Conservation (phyloP, 352 stramenopile genomes). For the Globisporangium polare region DNA sequence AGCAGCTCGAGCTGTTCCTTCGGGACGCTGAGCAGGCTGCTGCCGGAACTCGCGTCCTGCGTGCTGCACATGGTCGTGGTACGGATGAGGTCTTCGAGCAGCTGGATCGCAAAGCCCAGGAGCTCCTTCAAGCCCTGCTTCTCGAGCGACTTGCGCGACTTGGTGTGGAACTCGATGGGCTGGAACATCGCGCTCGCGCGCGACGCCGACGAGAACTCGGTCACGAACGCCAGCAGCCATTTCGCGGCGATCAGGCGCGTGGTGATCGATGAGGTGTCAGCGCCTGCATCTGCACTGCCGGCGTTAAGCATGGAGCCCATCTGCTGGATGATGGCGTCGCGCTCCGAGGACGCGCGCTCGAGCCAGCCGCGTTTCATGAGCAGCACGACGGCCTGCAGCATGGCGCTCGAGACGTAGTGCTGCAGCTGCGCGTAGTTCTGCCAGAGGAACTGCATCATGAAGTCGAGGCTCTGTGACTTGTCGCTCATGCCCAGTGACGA, state of each 20-base stretch:
- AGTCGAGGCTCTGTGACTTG: slow-evolving; percentile 54
- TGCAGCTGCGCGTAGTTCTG: slow-evolving; percentile 45
- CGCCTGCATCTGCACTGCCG: neutral
- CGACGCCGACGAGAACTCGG: slow-evolving; percentile 80
- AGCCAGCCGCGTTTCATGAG: slow-evolving; percentile 84
- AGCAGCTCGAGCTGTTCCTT: slow-evolving; percentile 69
- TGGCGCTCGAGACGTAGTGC: slow-evolving; percentile 51
- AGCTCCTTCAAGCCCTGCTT: slow-evolving; percentile 59
- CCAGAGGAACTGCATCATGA: slow-evolving; percentile 80
- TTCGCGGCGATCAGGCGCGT: slow-evolving; percentile 69
- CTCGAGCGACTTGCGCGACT: slow-evolving; percentile 57
- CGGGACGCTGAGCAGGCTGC: slow-evolving; percentile 30
- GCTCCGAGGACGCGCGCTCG: slow-evolving; percentile 49
- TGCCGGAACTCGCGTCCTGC: slow-evolving; percentile 18
- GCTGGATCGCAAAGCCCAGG: slow-evolving; percentile 48
- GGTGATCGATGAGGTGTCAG: slow-evolving; percentile 15
- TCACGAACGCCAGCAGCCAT: slow-evolving; percentile 82
- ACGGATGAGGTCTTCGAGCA: slow-evolving; percentile 71
- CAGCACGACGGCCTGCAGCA: slow-evolving; percentile 71
- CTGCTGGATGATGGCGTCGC: slow-evolving; percentile 55
- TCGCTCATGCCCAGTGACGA: slow-evolving; percentile 39
- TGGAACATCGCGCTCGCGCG: slow-evolving; percentile 77
- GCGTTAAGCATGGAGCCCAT: slow-evolving; percentile 63
- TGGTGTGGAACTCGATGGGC: slow-evolving; percentile 81
- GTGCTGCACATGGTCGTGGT: slow-evolving; percentile 49